Percentiles rank a stretch among this genome's conserved stretches.
Evolutionary conservation across 257 asterid species (phyloP).

Genomic region (Apocynum venetum): DNA sequence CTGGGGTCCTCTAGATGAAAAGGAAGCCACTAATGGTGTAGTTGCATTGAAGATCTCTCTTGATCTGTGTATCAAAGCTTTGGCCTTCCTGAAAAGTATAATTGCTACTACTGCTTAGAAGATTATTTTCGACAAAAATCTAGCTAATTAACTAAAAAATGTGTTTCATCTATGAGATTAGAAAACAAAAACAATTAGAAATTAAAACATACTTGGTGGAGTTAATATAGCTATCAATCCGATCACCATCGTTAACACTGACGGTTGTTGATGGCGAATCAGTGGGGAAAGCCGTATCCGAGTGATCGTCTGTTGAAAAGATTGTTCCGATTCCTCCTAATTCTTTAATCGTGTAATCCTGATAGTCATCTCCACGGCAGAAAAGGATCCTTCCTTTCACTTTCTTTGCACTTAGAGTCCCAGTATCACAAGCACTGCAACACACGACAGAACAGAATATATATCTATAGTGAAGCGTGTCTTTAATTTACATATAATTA

Average conservation of each 20-base stretch:
- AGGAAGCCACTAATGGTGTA: conserved; percentile 56
- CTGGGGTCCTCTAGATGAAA: conserved; percentile 87
- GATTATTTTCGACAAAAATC: too few species aligned
- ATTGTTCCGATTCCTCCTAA: conserved; percentile 60
- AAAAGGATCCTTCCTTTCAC: conserved; percentile 64
- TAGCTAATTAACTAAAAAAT: too few species aligned
- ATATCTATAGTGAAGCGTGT: too few species aligned
- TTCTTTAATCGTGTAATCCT: conserved; percentile 19
- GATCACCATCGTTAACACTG: conserved; percentile 25
- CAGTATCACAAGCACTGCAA: conserved; percentile 48
- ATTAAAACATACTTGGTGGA: conserved; percentile 43
- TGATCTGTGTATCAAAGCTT: conserved; percentile 50
- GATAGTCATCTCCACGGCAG: conserved; percentile 36
- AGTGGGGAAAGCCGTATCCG: conserved; percentile 33
- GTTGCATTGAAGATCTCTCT: conserved; percentile 15
- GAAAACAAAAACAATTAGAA: too few species aligned
- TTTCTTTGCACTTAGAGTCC: conserved; percentile 28
- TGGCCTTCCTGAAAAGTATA: conserved; percentile 37
- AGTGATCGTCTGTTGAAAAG: conserved; percentile 7
- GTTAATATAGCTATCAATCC: conserved; percentile 51
- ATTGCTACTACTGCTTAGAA: too few species aligned
- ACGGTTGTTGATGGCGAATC: conserved; percentile 34
- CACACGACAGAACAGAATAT: not conserved
- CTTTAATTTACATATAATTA: too few species aligned
- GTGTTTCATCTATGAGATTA: too few species aligned